Evolutionary conservation across 164 flowering plant species (phyloP), one percentile per base, ranked within the genome.

Genomic region (Houttuynia cordata): DNA sequence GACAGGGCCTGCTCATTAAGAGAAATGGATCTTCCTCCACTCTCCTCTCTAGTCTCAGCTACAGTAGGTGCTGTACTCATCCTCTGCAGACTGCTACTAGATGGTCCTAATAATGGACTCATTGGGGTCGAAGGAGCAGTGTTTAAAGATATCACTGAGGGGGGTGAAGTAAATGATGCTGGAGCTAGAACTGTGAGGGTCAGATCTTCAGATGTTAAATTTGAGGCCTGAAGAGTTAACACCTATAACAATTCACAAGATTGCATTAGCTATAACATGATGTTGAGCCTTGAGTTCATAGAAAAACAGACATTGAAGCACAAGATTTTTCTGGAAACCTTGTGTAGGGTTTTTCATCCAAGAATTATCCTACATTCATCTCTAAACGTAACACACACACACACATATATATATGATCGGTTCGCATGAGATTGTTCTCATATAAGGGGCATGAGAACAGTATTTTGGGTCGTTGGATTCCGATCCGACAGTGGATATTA

Each of bases 141-240:
- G 69, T 76, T 84, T 67, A 91, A 68, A 51, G 97, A 79, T 53
- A 87, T 76, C 47, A 91, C 86, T 30, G 97, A 79, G 54, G 96
- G 95, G 58, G 92, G 86, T 45, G 88, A 74, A 39, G 79, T 80
- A 67, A 84, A 79, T 63, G 96, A 91, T 25, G 95, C 91, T n/a
- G 99, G 99, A 63, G 99, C 96, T 68, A 91, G 87, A 78, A 94
- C 85, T 54, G 97, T 94, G 67, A 94, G 59, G 55, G 89, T 85
- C 60, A 94, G 79, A 75, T 88, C 95, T 76, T 94, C 88, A 18
- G 87, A 70, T 58, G 96, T 88, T 73, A 88, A 75, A 77, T 94
- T 94, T 65, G 97, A 83, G 59, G 91, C 96, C 78, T 91, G 96
- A 68, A 94, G 96, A 47, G 88, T 91, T 70, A 94, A 71, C 24